These are phyloP conservation scores for Albifimbria verrucaria DNA, from an alignment of 2,329 filamentous ascomycete species.

Conservation along the genomic window DNA sequence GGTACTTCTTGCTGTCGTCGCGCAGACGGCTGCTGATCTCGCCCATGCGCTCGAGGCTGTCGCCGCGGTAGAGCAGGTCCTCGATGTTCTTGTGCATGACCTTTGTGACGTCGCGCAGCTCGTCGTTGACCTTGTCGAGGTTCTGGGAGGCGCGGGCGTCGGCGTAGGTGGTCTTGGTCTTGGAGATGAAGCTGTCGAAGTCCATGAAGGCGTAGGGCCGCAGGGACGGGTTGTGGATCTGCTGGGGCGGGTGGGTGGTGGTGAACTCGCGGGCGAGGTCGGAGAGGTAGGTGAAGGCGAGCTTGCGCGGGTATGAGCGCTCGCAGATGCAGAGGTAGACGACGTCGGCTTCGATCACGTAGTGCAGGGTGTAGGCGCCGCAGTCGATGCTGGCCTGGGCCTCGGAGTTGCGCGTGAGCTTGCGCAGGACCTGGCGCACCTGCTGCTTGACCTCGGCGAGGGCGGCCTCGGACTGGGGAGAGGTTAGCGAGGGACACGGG, in stretches of 20 bases:
- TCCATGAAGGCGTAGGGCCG: slow-evolving; percentile 96
- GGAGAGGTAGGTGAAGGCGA: slow-evolving; percentile 96
- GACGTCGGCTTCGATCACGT: slow-evolving; percentile 77
- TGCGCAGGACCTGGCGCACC: slow-evolving; percentile 84
- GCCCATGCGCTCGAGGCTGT: slow-evolving; percentile 94
- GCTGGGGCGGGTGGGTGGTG: slow-evolving; percentile 70
- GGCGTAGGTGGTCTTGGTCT: slow-evolving; percentile 90
- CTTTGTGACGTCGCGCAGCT: slow-evolving; percentile 95
- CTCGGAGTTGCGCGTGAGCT: slow-evolving; percentile 84
- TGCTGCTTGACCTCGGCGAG: slow-evolving; percentile 87
- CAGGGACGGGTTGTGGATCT: slow-evolving; percentile 71
- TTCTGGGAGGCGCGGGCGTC: slow-evolving; percentile 89
- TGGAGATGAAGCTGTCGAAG: slow-evolving; percentile 94
- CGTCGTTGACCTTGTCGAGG: slow-evolving; percentile 92
- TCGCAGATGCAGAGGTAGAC: slow-evolving; percentile 95
- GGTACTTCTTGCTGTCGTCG: slow-evolving; percentile 94
- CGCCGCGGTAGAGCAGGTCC: slow-evolving; percentile 90
- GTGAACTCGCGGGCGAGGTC: slow-evolving; percentile 90
- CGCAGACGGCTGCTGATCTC: slow-evolving; percentile 83
- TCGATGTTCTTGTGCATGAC: slow-evolving; percentile 99
- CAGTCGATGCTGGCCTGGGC: slow-evolving; percentile 90
- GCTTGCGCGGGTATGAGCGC: slow-evolving; percentile 90
- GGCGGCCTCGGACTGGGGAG: slow-evolving; percentile 58
- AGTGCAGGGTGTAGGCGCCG: slow-evolving; percentile 80
- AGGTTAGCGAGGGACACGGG: slow-evolving; percentile 1